Conservation (phyloP, 805 yeast genomes). For the Candida coquimbonensis region DNA sequence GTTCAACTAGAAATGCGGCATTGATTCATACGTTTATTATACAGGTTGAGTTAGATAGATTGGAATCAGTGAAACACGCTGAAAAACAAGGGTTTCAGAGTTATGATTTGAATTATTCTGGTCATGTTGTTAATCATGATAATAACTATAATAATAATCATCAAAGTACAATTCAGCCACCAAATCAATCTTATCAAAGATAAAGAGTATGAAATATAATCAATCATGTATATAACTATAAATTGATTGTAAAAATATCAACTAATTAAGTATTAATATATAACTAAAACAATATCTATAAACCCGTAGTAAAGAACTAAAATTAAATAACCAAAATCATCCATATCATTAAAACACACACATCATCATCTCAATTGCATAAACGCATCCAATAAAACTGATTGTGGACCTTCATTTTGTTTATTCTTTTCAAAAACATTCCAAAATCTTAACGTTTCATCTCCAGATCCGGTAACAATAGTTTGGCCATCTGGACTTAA, state of each 20-base stretch:
- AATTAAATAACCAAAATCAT: too few relatives aligned
- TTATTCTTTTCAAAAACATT: slow-evolving; percentile 80
- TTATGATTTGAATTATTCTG: slow-evolving; percentile 1
- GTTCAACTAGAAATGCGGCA: slow-evolving; percentile 88
- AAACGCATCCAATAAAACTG: slow-evolving; percentile 66
- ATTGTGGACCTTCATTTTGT: slow-evolving; percentile 48
- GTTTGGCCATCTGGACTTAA: slow-evolving; percentile 95
- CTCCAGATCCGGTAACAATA: slow-evolving; percentile 97
- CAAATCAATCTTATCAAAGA: neutral
- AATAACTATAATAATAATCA: too few relatives aligned
- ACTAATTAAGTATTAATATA: too few relatives aligned
- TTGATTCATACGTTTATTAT: slow-evolving; percentile 44
- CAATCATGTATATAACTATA: too few relatives aligned
- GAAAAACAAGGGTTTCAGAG: neutral
- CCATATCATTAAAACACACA: neutral
- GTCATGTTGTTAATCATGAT: neutral
- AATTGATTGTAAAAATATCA: too few relatives aligned
- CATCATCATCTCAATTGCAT: slow-evolving; percentile 51
- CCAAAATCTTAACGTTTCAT: slow-evolving; percentile 95
- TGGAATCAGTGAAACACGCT: slow-evolving; percentile 1
- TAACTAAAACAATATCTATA: neutral
- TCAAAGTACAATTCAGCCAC: neutral
- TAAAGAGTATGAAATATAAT: too few relatives aligned
- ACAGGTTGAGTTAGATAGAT: slow-evolving; percentile 10
- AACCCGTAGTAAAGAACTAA: too few relatives aligned